These are phyloP conservation scores for Ormosia emarginata DNA, from an alignment of 306 rosid genomes.

Conservation along the genomic window DNA sequence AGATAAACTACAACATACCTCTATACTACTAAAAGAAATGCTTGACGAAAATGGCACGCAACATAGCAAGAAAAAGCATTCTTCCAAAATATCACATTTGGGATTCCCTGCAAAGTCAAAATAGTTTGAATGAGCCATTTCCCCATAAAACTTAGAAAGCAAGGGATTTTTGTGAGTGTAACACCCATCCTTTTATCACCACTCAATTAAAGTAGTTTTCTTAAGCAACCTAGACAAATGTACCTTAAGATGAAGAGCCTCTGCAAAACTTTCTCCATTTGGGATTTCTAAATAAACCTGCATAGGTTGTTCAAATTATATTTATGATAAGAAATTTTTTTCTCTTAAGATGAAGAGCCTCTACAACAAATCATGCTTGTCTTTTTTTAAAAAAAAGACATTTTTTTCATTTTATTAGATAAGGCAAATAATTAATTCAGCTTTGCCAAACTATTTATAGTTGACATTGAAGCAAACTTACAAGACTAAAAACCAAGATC, in stretches of 20 bases:
- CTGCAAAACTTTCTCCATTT: conserved; percentile 68
- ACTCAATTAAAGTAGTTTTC: neutral
- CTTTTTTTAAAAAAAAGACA: no score
- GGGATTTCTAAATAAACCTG: conserved; percentile 94
- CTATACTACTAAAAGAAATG: no score
- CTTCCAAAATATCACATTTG: no score
- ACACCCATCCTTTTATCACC: neutral
- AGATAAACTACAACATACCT: no score
- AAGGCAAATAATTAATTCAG: neutral
- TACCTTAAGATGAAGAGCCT: conserved; percentile 80
- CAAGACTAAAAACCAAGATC: neutral
- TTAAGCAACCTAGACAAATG: conserved; percentile 21
- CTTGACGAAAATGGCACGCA: no score
- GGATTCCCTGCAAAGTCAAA: no score
- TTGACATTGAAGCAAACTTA: neutral
- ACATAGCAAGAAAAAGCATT: no score
- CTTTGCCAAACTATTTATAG: neutral
- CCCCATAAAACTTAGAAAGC: conserved; percentile 7
- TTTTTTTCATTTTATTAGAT: no score
- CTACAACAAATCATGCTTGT: no score
- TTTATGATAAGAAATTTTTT: no score
- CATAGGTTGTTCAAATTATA: conserved; percentile 19
- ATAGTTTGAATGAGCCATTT: no score
- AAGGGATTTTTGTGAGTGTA: neutral
- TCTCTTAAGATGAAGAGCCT: no score